Base-by-base conservation (phyloP, 352 stramenopile genomes). In the Globisporangium ultimum region DNA sequence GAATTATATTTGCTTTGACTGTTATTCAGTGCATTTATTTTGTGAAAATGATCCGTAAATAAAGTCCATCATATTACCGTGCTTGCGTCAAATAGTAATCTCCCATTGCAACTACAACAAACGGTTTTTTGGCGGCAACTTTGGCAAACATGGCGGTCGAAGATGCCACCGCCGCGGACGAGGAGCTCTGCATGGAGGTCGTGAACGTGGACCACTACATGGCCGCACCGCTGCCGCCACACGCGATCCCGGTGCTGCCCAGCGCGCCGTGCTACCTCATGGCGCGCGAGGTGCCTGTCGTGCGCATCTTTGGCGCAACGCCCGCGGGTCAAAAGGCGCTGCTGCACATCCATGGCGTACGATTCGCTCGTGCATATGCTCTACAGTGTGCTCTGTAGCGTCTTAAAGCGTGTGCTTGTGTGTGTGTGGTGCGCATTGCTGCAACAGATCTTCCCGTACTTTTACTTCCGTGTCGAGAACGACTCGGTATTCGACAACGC, bases 271-370 rank as follows among this genome's bases (percentile, higher is more conserved):
- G 75, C 46, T 94, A 95, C 64, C 49, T 75, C 22, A 66, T 72
- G 51, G 87, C 87, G 47, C 68, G 64, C 13, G 72, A 83, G 18
- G 87, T 95, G 49, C 91, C 91, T 15, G 86, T 97, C 11, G 70
- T 97, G 47, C 91, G 88, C 38, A 78, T 97, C 38, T 97, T 96
- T 45, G 91, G 91, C 42, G 84, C 87, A 43, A 97, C 89, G 15
- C 87, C 86, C 7, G 89, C 87, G 17, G 91, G 91, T 14, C 89
- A 97, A 67, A 97, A 96, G 71, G 61, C 86, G 36, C 89, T 92
- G 22, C 67, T 97, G 42, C 91, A 97, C 64, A 60, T 97, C 36
- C 91, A 97, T 48, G 91, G 91, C 8, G 88, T 96, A 9, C 40
- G 53, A 36, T 55, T 32, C 17, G 9, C 51, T n/a, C n/a, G 6